phyloP scores from a whole-genome alignment of 2,329 filamentous ascomycete genomes.

The Colletotrichum spinosum region DNA sequence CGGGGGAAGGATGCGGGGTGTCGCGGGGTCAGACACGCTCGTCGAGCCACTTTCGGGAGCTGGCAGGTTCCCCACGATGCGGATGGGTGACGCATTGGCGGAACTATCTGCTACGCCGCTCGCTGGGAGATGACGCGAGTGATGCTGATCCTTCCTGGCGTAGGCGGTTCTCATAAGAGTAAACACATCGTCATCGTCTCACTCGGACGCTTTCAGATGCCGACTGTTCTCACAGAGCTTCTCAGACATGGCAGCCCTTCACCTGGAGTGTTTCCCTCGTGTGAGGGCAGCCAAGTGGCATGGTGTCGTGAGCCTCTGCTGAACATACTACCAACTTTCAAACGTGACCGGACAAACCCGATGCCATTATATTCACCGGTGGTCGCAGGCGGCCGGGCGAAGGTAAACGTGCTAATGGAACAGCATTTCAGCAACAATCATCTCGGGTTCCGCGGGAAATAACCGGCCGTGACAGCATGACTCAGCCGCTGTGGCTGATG shows the following conservation, averaged over 20 bases:
- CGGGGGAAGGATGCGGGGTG: not conserved
- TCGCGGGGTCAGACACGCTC: not conserved
- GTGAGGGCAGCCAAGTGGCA: not conserved
- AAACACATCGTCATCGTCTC: not conserved
- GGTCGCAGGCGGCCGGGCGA: too few species aligned
- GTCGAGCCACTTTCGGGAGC: not conserved
- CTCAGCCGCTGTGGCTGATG: too few species aligned
- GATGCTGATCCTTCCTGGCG: not conserved
- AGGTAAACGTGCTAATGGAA: too few species aligned
- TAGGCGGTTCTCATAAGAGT: not conserved
- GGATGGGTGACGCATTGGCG: constrained; percentile 9
- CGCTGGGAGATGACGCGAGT: constrained; percentile 4
- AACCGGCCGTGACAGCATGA: too few species aligned
- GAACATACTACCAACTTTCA: too few species aligned
- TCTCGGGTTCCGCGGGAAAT: too few species aligned
- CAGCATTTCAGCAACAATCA: too few species aligned
- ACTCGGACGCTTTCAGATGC: constrained; percentile 3
- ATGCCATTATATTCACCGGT: too few species aligned
- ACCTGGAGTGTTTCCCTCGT: not conserved
- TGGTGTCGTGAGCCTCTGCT: too few species aligned
- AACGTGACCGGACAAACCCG: too few species aligned
- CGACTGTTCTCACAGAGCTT: not conserved
- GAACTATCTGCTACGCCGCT: not conserved
- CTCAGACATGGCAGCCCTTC: too few species aligned
- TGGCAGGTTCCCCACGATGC: not conserved